Evolutionary conservation across 352 stramenopile genomes (phyloP), one percentile per base, ranked within the genome.

Genomic region (Phytopythium mirpurense): DNA sequence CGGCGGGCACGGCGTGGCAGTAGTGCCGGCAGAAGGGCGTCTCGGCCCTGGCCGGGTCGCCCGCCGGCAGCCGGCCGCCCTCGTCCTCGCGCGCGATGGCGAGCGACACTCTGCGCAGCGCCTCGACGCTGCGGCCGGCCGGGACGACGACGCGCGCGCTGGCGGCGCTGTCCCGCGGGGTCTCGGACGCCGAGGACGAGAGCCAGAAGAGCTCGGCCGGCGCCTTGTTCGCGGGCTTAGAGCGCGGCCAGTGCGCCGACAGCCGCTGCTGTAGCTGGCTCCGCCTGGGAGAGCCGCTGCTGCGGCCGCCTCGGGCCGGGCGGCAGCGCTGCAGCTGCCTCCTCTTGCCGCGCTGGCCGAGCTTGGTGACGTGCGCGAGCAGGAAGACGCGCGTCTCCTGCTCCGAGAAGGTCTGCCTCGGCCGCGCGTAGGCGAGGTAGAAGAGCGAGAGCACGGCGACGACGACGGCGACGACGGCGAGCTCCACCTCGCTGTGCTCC

Each of bases 351-450:
- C 34, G n/a, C 45, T 40, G 34, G 45, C 47, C 47, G 27, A 68
- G 51, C 49, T 73, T 73, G 34, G 59, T 65, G 19, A 76, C 58
- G 26, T 76, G 67, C 32, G 65, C 67, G 35, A 69, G 34, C 34
- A 76, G 49, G 16, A 76, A 59, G 18, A 70, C 37, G 23, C 63
- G 65, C 32, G 64, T 57, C 56, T 76, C 67, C 24, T 73, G 47
- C 12, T 51, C 36, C 26, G 67, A 76, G 35, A 76, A 65, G 18
- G 57, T 72, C 37, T 76, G 67, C 7, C 59, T 53, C 10, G 55
- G 38, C 31, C 61, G 57, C 14, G 65, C 65, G 46, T 69, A 73
- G 0, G 5, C 37, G 38, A 67, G 52, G 55, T 76, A 76, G 51
- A 65, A 68, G 14, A 57, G 9, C 6, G 46, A 60, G 49, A 65